These are phyloP conservation scores for Globisporangium takayamanum DNA, from an alignment of 352 stramenopile genomes.

Conservation along the genomic window DNA sequence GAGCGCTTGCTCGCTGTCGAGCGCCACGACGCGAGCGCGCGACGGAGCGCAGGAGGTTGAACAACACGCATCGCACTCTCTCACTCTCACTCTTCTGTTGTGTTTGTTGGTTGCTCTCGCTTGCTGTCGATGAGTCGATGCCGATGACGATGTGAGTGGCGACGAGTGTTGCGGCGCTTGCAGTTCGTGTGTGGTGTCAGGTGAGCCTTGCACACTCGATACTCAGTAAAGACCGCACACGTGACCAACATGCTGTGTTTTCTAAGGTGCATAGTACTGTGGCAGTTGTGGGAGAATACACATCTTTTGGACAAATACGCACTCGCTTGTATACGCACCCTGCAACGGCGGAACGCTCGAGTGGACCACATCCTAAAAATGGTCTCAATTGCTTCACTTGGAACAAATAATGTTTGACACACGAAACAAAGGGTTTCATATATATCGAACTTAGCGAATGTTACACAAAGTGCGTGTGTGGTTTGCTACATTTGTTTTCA, in stretches of 20 bases:
- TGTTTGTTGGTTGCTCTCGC: not conserved
- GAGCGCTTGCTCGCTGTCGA: slow-evolving; percentile 1
- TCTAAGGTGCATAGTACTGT: too few species aligned
- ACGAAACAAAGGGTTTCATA: too few species aligned
- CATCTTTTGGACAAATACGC: slow-evolving; percentile 22
- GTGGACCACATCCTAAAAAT: too few species aligned
- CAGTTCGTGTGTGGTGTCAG: not conserved
- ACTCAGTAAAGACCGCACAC: not conserved
- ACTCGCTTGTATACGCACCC: slow-evolving; percentile 18
- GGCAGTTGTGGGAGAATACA: not conserved
- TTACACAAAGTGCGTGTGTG: too few species aligned
- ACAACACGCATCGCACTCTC: slow-evolving; percentile 1
- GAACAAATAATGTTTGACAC: too few species aligned
- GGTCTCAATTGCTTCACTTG: too few species aligned
- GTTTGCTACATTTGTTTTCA: too few species aligned
- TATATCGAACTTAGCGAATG: too few species aligned
- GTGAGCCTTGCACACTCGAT: not conserved
- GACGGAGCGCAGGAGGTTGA: slow-evolving; percentile 2
- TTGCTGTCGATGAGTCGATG: not conserved
- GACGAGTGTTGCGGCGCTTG: not conserved
- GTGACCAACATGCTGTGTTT: not conserved
- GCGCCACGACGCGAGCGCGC: slow-evolving; percentile 4
- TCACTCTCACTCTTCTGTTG: not conserved
- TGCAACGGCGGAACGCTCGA: slow-evolving; percentile 36
- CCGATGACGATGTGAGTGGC: not conserved